These are phyloP conservation scores for Polychaeton citri DNA, from an alignment of 2,329 filamentous ascomycete species.

Conservation along the genomic window DNA sequence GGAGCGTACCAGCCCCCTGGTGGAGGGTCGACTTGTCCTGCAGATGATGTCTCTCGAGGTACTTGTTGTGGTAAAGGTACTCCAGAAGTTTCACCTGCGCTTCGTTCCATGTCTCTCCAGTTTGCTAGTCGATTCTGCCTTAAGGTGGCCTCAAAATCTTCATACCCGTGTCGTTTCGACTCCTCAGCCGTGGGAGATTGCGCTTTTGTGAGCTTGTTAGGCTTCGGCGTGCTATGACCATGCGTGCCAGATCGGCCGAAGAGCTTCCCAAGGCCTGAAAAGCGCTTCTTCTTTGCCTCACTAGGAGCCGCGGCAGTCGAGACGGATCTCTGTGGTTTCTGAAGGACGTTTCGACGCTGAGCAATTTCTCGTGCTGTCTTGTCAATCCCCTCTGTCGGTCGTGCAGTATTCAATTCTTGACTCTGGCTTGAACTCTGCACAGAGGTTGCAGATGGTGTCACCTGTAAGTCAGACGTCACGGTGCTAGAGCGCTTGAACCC, in stretches of 20 bases:
- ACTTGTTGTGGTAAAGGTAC: background rate
- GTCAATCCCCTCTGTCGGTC: background rate
- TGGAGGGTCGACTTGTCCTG: background rate
- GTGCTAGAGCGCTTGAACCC: slow-evolving; percentile 4
- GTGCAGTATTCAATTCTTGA: background rate
- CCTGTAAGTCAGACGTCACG: background rate
- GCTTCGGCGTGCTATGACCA: slow-evolving; percentile 15
- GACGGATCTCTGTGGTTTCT: slow-evolving; percentile 16
- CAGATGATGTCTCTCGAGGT: background rate
- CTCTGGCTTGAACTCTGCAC: background rate
- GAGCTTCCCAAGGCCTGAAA: slow-evolving; percentile 30
- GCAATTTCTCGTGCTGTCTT: background rate
- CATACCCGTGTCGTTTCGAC: background rate
- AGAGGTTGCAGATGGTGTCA: background rate
- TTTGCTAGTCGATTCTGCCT: background rate
- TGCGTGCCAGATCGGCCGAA: slow-evolving; percentile 26
- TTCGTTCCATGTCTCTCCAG: background rate
- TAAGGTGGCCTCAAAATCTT: background rate
- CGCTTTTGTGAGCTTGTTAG: slow-evolving; percentile 22
- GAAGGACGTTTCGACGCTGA: slow-evolving; percentile 4
- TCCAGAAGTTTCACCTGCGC: background rate
- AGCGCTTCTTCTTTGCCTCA: slow-evolving; percentile 28
- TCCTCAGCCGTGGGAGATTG: slow-evolving; percentile 5
- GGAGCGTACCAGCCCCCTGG: no score
- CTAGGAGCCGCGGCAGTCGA: slow-evolving; percentile 11